Evolutionary conservation across 2,329 filamentous ascomycete genomes (phyloP).

Genomic region (Fusarium brachygibbosum): DNA sequence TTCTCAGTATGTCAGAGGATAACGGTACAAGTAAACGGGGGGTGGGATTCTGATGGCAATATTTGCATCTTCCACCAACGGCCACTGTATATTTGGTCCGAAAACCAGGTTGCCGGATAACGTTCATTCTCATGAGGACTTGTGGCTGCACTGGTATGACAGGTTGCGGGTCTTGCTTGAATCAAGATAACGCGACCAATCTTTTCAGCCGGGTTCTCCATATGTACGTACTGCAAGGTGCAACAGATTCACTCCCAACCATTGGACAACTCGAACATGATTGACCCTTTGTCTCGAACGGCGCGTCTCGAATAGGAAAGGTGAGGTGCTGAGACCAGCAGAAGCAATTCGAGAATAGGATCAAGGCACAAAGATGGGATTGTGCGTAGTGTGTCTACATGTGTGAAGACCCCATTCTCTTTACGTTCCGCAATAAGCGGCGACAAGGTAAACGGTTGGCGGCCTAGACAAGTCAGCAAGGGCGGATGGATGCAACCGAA

Average conservation of each 20-base stretch:
- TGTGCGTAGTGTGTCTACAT: not conserved
- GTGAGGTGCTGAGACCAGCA: conserved; percentile 7
- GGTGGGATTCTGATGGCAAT: conserved; percentile 6
- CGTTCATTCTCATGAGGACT: conserved; percentile 9
- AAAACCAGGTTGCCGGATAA: conserved; percentile 40
- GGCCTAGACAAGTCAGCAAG: conserved; percentile 6
- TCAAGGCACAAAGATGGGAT: not conserved
- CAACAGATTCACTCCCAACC: conserved; percentile 24
- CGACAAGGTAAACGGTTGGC: conserved; percentile 3
- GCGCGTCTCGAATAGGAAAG: conserved; percentile 29
- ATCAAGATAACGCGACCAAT: conserved; percentile 15
- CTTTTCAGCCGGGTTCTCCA: not conserved
- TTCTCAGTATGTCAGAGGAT: not conserved
- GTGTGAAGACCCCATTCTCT: not conserved
- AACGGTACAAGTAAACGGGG: conserved; percentile 13
- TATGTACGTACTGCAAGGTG: not conserved
- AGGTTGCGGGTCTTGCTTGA: conserved; percentile 19
- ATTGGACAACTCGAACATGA: conserved; percentile 21
- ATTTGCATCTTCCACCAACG: conserved; percentile 11
- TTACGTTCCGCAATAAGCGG: conserved; percentile 11
- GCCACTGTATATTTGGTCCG: conserved; percentile 23
- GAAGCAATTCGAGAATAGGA: conserved; percentile 12
- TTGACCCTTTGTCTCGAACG: conserved; percentile 18
- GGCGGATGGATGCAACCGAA: conserved; percentile 28
- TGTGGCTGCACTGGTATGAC: conserved; percentile 3